Percentiles rank a stretch among this genome's conserved stretches.
Conservation (phyloP, 306 rosid genomes). For the Prunus campanulata region DNA sequence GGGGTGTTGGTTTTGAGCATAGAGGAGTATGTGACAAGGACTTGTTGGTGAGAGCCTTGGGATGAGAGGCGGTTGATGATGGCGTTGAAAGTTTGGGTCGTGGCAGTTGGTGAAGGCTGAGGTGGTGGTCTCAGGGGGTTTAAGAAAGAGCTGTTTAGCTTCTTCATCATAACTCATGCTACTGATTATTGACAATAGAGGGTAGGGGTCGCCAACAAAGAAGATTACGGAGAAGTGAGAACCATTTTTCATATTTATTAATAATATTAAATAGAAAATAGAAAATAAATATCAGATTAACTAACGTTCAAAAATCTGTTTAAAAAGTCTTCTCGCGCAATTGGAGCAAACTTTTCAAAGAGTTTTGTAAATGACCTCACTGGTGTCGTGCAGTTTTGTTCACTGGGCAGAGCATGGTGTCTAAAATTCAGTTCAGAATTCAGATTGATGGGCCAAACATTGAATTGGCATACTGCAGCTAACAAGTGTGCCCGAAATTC, state of each 20-base stretch:
- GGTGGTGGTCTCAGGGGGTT: conserved; percentile 25
- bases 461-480: too few species aligned
- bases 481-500: background rate
- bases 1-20: conserved; percentile 53
- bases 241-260: too few species aligned
- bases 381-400: too few species aligned
- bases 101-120: conserved; percentile 14
- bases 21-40: conserved; percentile 42
- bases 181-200: background rate
- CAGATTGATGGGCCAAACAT: background rate
- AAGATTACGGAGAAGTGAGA: too few species aligned
- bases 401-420: too few species aligned
- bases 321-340: too few species aligned
- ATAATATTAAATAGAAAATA: too few species aligned
- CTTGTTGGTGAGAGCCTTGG: conserved; percentile 53
- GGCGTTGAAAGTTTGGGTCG: conserved; percentile 50
- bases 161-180: conserved; percentile 38
- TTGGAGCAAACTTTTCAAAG: too few species aligned
- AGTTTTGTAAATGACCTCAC: too few species aligned
- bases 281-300: too few species aligned
- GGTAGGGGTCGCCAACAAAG: background rate
- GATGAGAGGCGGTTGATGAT: conserved; percentile 57
- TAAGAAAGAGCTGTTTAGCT: conserved; percentile 30
- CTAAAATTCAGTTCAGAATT: too few species aligned
- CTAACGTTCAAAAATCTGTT: too few species aligned